Conservation (phyloP, 2,329 filamentous ascomycete species). For the Phoma sp. region DNA sequence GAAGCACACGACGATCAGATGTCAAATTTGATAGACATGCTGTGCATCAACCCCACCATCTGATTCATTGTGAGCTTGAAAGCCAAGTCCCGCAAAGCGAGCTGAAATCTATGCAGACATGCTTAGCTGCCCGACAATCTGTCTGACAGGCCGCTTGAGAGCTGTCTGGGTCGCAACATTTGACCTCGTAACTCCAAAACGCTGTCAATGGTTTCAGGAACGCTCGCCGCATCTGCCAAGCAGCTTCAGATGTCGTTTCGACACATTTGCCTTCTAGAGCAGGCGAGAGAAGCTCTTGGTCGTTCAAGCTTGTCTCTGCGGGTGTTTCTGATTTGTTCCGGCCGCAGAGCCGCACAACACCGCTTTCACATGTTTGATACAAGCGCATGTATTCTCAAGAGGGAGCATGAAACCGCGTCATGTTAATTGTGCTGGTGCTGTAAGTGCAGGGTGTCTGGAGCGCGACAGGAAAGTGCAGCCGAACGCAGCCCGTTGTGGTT, state of each 20-base stretch:
- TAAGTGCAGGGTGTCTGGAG: no score
- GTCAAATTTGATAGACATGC: no score
- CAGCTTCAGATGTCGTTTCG: slow-evolving; percentile 7
- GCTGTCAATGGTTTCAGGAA: slow-evolving; percentile 9
- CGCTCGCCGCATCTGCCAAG: slow-evolving; percentile 7
- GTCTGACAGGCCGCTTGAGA: background rate
- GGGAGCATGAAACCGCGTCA: no score
- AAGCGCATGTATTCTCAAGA: no score
- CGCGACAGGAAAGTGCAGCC: background rate
- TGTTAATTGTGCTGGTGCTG: background rate
- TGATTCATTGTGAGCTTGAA: no score
- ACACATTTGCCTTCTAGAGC: background rate
- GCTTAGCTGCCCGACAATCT: background rate
- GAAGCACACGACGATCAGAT: background rate
- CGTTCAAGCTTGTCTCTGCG: background rate
- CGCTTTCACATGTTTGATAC: slow-evolving; percentile 4
- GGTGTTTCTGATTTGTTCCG: slow-evolving; percentile 13
- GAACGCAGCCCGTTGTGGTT: no score
- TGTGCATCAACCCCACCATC: no score
- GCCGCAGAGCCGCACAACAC: slow-evolving; percentile 14
- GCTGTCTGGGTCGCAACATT: background rate
- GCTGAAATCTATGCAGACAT: no score
- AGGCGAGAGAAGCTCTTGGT: background rate
- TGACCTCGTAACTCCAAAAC: background rate
- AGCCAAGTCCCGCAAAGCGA: no score